These are phyloP conservation scores for Paragyromitra xinjiangensis DNA, from an alignment of 495 filamentous ascomycete species.

Conservation along the genomic window DNA sequence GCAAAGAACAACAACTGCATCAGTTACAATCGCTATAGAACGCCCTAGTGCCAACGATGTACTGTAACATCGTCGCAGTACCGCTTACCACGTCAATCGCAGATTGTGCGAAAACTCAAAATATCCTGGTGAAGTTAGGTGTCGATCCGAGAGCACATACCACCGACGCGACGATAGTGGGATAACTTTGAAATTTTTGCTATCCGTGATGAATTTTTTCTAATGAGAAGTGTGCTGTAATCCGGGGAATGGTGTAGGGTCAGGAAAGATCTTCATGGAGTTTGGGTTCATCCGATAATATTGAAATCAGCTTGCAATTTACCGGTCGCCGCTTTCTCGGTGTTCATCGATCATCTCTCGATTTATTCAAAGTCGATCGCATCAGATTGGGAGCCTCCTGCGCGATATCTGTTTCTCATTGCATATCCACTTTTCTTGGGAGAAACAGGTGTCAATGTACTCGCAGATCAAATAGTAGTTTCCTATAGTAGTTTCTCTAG, in stretches of 20 bases:
- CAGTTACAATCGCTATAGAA: constrained; percentile 46
- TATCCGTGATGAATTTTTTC: constrained; percentile 18
- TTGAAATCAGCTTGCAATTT: constrained; percentile 41
- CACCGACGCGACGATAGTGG: constrained; percentile 8
- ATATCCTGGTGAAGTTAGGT: constrained; percentile 10
- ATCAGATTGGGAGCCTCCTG: constrained; percentile 47
- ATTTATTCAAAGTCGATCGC: constrained; percentile 50
- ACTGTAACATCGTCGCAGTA: constrained; percentile 31
- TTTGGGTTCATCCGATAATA: constrained; percentile 52
- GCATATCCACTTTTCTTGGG: constrained; percentile 43
- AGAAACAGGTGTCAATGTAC: constrained; percentile 50
- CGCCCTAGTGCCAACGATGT: constrained; percentile 37
- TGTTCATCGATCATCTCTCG: constrained; percentile 54
- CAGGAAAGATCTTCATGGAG: constrained; percentile 39
- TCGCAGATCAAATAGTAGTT: constrained; percentile 50
- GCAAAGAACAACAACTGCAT: constrained; percentile 49
- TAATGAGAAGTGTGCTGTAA: constrained; percentile 37
- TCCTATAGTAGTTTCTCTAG: constrained; percentile 50
- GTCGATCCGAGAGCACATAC: constrained; percentile 28
- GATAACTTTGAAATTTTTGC: constrained; percentile 18
- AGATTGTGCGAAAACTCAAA: constrained; percentile 25
- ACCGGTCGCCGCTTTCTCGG: constrained; percentile 51
- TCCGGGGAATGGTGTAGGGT: constrained; percentile 43
- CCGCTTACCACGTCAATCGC: constrained; percentile 45
- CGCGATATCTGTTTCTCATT: constrained; percentile 51